These are phyloP conservation scores for Trifolium dubium DNA, from an alignment of 306 rosid genomes.

Conservation along the genomic window DNA sequence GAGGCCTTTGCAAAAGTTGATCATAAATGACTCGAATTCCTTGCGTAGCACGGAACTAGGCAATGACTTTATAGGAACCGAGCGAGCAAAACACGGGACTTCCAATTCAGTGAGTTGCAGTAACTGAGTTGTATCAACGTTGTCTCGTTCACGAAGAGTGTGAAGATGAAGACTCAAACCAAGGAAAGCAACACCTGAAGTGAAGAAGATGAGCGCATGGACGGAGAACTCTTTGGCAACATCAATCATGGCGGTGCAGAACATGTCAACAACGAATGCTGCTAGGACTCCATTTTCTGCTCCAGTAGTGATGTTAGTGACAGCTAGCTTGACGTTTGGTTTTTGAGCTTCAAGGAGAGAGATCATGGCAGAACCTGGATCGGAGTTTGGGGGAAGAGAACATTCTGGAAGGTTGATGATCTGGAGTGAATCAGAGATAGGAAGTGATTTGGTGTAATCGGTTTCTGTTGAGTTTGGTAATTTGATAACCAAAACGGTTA, in stretches of 20 bases:
- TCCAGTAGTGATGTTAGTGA: neutral
- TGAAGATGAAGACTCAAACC: constrained; percentile 46
- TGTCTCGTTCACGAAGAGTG: constrained; percentile 41
- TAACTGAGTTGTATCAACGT: neutral
- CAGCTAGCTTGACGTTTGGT: neutral
- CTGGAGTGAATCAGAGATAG: neutral
- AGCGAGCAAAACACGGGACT: constrained; percentile 41
- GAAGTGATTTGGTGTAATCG: neutral
- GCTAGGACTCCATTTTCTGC: constrained; percentile 27
- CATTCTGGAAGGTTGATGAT: neutral
- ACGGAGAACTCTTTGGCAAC: constrained; percentile 54
- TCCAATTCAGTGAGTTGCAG: constrained; percentile 1
- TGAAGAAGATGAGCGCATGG: constrained; percentile 53
- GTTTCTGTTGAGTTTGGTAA: neutral
- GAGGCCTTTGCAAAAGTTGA: neutral
- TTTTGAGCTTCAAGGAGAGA: neutral
- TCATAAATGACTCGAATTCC: neutral
- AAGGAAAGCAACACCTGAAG: constrained; percentile 46
- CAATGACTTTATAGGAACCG: constrained; percentile 40
- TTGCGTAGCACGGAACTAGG: constrained; percentile 5
- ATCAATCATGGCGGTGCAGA: constrained; percentile 54
- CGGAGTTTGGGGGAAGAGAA: neutral
- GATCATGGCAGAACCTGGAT: neutral
- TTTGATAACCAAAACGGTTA: neutral
- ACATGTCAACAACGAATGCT: constrained; percentile 66